A percentile compares a stretch with the other conserved stretches of the same genome.
Evolutionary conservation across 2,329 filamentous ascomycete genomes (phyloP).

Genomic region (Pseudocercospora vitis): DNA sequence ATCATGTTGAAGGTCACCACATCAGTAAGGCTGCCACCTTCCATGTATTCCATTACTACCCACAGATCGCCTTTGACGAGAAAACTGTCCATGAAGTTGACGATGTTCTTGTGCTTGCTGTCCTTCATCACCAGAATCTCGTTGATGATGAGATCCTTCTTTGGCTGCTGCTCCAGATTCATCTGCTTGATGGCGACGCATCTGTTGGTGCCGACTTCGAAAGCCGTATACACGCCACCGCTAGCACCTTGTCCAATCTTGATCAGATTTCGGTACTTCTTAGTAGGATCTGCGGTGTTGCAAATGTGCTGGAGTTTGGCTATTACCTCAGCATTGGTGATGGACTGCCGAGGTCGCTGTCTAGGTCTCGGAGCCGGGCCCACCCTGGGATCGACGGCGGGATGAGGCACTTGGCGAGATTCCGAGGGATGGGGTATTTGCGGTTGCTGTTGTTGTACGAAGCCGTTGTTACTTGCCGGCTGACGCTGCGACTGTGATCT

Average conservation of each 20-base stretch:
- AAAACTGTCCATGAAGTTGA: constrained; percentile 99
- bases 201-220: constrained; percentile 78
- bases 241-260: constrained; percentile 98
- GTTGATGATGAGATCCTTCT: constrained; percentile 99
- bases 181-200: constrained; percentile 99
- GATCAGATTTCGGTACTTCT: constrained; percentile 80
- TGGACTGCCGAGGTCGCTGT: constrained; percentile 73
- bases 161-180: constrained; percentile 97
- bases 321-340: constrained; percentile 71
- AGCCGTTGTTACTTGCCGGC: constrained; percentile 33
- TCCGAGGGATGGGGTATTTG: constrained; percentile 40
- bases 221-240: constrained; percentile 90
- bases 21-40: constrained; percentile 94
- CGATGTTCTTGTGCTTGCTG: constrained; percentile 96
- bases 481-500: constrained; percentile 67
- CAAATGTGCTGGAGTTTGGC: constrained; percentile 84
- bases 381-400: constrained; percentile 49
- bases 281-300: constrained; percentile 81
- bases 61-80: constrained; percentile 86
- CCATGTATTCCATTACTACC: constrained; percentile 99
- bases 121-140: constrained; percentile 99
- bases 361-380: constrained; percentile 67
- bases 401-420: constrained; percentile 28
- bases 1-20: constrained; percentile 99
- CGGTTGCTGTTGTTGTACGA: constrained; percentile 47